phyloP scores from a whole-genome alignment of 1,284 basidiomycete genomes.

The Marasmius fiardii region DNA sequence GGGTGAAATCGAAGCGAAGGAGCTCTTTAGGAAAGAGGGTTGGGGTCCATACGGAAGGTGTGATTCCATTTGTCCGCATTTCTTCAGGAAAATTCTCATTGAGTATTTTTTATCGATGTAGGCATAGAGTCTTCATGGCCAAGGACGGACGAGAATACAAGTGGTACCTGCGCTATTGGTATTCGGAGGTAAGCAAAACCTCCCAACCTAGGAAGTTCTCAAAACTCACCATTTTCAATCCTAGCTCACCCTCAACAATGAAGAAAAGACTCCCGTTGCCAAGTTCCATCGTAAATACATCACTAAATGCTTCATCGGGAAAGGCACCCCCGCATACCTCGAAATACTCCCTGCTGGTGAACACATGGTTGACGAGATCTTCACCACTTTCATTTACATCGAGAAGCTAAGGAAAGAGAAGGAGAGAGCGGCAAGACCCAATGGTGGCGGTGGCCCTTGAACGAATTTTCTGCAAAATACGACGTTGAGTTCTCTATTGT shows the following conservation, averaged over 20 bases:
- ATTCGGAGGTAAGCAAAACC: constrained; percentile 12
- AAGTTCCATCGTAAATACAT: constrained; percentile 10
- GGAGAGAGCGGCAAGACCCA: constrained; percentile 6
- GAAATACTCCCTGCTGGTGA: constrained; percentile 16
- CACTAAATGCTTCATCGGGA: constrained; percentile 3
- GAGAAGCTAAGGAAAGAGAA: constrained; percentile 16
- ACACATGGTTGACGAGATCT: constrained; percentile 16
- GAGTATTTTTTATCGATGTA: constrained; percentile 1
- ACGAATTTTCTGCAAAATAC: no score
- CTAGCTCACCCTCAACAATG: constrained; percentile 14
- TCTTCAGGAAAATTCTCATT: neutral
- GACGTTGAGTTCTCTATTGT: no score
- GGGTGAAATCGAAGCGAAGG: neutral
- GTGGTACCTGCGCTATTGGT: constrained; percentile 15
- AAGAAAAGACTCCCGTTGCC: constrained; percentile 8
- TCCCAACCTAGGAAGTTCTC: neutral
- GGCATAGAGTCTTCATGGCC: constrained; percentile 18
- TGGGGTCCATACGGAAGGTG: neutral
- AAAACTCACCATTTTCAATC: neutral
- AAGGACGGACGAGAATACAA: constrained; percentile 20
- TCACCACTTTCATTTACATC: constrained; percentile 19
- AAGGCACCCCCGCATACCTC: constrained; percentile 12
- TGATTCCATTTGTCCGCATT: neutral
- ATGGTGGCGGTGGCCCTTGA: neutral
- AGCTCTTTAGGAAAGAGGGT: neutral